Evolutionary conservation across 2,329 filamentous ascomycete genomes (phyloP), one percentile per base, ranked within the genome.

Genomic region (Aspergillus uvarum): DNA sequence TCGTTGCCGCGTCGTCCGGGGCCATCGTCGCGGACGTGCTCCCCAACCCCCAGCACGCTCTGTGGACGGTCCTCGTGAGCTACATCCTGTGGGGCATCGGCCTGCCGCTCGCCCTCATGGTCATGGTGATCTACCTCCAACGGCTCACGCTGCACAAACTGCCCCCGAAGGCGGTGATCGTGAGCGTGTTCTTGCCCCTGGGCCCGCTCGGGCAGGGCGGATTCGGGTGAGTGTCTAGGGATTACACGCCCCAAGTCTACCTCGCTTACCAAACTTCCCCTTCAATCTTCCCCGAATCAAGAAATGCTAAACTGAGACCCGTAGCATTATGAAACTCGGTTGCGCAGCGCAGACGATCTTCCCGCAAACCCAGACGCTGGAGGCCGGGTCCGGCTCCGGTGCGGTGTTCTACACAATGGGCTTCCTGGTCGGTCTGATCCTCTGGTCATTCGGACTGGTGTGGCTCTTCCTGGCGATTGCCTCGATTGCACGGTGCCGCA

Each of bases 31-130:
- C 89, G 3, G 80, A 81, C 7, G 78, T 83, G 14, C 79, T 91
- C 0, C 80, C 82, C 1, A 77, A 86, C 61, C 75, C 76, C 0
- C 74, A 82, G 32, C 80, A 86, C 63, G 86, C 85, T 5, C 76
- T 89, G 12, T 83, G 82, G 59, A 91, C 89, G 0, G 69, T 91
- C 21, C 75, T 91, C 22, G 78, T 79, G 16, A 87, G 83, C 24
- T 92, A 91, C 71, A 77, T 89, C n/a, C 82, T 91, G 60, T 90
- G 87, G 87, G 88, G 88, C 0, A 85, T 88, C 55, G 85, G 87
- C 2, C 76, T 83, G 1, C 83, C 84, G 0, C 75, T 91, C 50
- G 84, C 87, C 0, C 80, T 88, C 72, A 83, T 84, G 63, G 82
- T 89, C 7, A 79, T 90, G 47, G 85, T 84, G 5, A 83, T 91